These are phyloP conservation scores for Mycogone perniciosa DNA, from an alignment of 2,329 filamentous ascomycete genomes.

Conservation along the genomic window DNA sequence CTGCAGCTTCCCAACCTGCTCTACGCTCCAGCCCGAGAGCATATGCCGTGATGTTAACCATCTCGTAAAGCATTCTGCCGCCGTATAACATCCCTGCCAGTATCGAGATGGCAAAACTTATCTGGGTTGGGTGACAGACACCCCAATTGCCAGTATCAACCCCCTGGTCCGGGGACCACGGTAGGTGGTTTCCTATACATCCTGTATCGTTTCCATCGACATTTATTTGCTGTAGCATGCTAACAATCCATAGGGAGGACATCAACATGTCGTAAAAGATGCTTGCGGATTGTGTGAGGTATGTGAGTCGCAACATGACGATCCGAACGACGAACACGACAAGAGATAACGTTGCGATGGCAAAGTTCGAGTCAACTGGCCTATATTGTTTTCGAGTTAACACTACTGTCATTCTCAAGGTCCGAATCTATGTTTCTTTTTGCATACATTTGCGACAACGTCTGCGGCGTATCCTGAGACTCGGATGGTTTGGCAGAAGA, in stretches of 20 bases:
- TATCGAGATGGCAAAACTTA: neutral
- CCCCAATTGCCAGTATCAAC: neutral
- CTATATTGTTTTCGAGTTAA: slow-evolving; percentile 13
- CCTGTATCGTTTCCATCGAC: neutral
- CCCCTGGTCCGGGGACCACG: neutral
- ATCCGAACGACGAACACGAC: slow-evolving; percentile 22
- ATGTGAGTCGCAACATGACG: slow-evolving; percentile 18
- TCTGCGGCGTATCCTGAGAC: too few species aligned
- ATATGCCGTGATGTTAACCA: neutral
- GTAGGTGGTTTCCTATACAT: neutral
- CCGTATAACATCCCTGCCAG: neutral
- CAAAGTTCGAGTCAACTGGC: slow-evolving; percentile 23
- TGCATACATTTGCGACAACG: neutral
- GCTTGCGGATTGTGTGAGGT: slow-evolving; percentile 19
- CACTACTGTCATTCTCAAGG: too few species aligned
- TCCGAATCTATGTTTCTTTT: neutral
- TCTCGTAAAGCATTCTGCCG: neutral
- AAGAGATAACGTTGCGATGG: slow-evolving; percentile 24
- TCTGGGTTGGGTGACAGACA: neutral
- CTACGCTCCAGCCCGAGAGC: neutral
- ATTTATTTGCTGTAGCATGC: slow-evolving; percentile 13
- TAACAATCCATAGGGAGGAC: slow-evolving; percentile 22
- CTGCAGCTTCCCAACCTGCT: neutral
- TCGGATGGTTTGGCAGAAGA: neutral
- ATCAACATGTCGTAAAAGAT: slow-evolving; percentile 26